These are phyloP conservation scores for Clonostachys rosea DNA, from an alignment of 2,329 filamentous ascomycete genomes.

Conservation along the genomic window DNA sequence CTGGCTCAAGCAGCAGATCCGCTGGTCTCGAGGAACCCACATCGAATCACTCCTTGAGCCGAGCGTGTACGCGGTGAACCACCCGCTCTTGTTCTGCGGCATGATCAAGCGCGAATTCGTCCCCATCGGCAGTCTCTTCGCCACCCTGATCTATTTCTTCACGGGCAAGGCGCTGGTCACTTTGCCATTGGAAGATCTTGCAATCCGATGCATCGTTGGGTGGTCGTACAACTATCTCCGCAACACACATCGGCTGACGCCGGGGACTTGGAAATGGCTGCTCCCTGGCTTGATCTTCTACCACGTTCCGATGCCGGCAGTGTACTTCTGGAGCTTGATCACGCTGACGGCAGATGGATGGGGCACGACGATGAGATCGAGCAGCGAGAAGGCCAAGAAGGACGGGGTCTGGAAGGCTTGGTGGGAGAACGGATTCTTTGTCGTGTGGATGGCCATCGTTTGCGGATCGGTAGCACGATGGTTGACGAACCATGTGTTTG, in stretches of 20 bases:
- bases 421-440: constrained; percentile 15
- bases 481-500: too few relatives aligned
- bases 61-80: constrained; percentile 11
- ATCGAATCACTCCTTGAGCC: constrained; percentile 15
- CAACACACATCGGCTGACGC: constrained; percentile 12
- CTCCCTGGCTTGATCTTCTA: constrained; percentile 15
- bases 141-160: constrained; percentile 12
- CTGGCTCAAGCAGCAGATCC: constrained; percentile 15
- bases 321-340: constrained; percentile 15
- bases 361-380: constrained; percentile 15
- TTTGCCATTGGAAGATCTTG: constrained; percentile 8
- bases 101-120: constrained; percentile 13
- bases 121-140: constrained; percentile 10
- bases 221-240: constrained; percentile 10
- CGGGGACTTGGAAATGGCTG: constrained; percentile 8
- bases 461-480: too few relatives aligned
- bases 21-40: constrained; percentile 15
- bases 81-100: constrained; percentile 14
- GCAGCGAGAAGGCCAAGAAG: constrained; percentile 7
- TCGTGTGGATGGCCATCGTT: constrained; percentile 13
- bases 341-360: constrained; percentile 16
- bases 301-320: constrained; percentile 12
- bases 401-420: constrained; percentile 10
- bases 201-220: constrained; percentile 6
- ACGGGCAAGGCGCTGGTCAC: constrained; percentile 8